phyloP scores from a whole-genome alignment of 331 rosid genomes.

The Rosa hybrid region DNA sequence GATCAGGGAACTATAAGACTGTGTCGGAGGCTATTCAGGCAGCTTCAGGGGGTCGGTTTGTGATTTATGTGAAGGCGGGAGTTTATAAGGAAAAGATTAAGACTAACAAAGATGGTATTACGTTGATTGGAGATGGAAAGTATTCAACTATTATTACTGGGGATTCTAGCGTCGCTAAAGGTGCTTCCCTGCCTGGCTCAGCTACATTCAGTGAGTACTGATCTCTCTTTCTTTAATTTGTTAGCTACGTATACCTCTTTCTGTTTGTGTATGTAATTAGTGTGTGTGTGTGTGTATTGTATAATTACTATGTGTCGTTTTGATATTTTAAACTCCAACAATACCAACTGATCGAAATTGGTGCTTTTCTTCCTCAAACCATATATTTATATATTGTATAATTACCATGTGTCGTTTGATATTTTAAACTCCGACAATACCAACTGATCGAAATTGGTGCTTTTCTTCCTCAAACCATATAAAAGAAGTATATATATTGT shows the following conservation, averaged over 20 bases:
- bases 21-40: conserved; percentile 51
- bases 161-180: conserved; percentile 29
- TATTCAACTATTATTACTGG: conserved; percentile 40
- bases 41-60: conserved; percentile 47
- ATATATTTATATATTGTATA: no score
- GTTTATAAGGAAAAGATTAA: conserved; percentile 51
- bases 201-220: conserved; percentile 47
- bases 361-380: neutral
- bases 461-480: neutral
- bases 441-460: neutral
- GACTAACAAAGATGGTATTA: conserved; percentile 45
- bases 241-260: neutral
- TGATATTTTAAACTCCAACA: no score
- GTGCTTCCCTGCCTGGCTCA: conserved; percentile 29
- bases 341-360: neutral
- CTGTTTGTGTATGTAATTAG: neutral
- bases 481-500: no score
- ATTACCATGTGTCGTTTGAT: no score
- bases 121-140: conserved; percentile 57
- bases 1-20: conserved; percentile 45
- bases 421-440: no score
- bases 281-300: no score
- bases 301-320: no score
- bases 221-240: neutral
- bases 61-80: conserved; percentile 53